phyloP scores from a whole-genome alignment of 108 stramenopile species.

The Schizochytrium sp. region DNA sequence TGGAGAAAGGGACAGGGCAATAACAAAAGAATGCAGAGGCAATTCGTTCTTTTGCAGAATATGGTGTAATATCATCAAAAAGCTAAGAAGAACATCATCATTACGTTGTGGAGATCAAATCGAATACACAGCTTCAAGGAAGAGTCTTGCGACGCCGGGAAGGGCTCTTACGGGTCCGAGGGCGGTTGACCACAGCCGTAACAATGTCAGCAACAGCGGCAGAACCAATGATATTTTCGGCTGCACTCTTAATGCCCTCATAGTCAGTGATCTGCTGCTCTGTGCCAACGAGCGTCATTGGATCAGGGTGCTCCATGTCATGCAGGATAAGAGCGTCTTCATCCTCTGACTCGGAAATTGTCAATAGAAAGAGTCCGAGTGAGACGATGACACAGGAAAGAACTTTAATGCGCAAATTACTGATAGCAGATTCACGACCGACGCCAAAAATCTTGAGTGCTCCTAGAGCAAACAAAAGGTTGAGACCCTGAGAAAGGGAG shows the following conservation, averaged over 20 bases:
- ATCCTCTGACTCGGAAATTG: background rate
- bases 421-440: conserved; percentile 47
- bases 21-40: too few species aligned
- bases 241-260: background rate
- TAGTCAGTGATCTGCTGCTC: background rate
- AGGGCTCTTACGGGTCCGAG: background rate
- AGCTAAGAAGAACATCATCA: too few species aligned
- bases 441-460: conserved; percentile 55
- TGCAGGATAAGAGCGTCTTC: background rate
- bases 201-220: conserved; percentile 14
- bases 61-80: too few species aligned
- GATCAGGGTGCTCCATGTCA: background rate
- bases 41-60: too few species aligned
- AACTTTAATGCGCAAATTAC: conserved; percentile 16
- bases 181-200: conserved; percentile 15
- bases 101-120: too few species aligned
- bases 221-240: conserved; percentile 13
- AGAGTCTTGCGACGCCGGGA: too few species aligned
- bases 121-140: too few species aligned
- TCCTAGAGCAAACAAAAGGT: conserved; percentile 21
- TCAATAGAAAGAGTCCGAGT: conserved; percentile 38
- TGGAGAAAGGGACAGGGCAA: too few species aligned
- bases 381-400: conserved; percentile 54
- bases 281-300: background rate
- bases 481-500: conserved; percentile 45